phyloP scores from a whole-genome alignment of 768 basidiomycete species.

The Phylloporus arenicola region DNA sequence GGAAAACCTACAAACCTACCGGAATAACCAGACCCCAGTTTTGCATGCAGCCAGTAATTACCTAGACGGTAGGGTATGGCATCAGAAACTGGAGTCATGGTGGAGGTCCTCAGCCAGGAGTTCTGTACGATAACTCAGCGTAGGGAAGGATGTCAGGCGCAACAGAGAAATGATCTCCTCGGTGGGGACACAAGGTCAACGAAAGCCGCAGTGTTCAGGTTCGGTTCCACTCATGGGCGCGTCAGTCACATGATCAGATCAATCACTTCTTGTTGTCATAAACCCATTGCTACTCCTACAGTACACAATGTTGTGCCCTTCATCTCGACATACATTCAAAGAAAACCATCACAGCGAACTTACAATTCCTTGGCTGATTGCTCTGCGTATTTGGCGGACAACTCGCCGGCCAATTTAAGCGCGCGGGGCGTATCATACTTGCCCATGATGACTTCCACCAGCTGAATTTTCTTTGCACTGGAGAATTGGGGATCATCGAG shows the following conservation, averaged over 20 bases:
- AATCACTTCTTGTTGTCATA: not conserved
- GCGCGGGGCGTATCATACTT: slow-evolving; percentile 65
- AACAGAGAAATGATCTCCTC: not conserved
- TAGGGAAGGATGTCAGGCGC: not conserved
- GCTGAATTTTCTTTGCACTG: slow-evolving; percentile 59
- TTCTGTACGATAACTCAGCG: not conserved
- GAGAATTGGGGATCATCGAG: slow-evolving; percentile 61
- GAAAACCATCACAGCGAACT: not conserved
- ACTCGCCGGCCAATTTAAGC: slow-evolving; percentile 47
- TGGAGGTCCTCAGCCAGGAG: not conserved
- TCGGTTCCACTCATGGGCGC: not conserved
- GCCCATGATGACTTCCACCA: slow-evolving; percentile 79
- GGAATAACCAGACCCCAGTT: slow-evolving; percentile 69
- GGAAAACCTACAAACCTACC: slow-evolving; percentile 36
- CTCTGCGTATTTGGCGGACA: slow-evolving; percentile 14
- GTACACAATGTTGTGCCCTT: not conserved
- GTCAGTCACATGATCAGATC: slow-evolving; percentile 21
- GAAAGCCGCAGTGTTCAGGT: slow-evolving; percentile 2
- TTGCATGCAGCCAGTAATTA: slow-evolving; percentile 56
- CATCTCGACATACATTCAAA: not conserved
- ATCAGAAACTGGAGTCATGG: slow-evolving; percentile 14
- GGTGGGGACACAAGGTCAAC: not conserved
- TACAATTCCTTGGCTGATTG: slow-evolving; percentile 18
- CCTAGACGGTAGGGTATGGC: slow-evolving; percentile 38
- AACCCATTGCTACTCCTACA: not conserved